Evolutionary conservation across 371 early-diverging fungal species (phyloP).

Genomic region (Mortierella sp.): DNA sequence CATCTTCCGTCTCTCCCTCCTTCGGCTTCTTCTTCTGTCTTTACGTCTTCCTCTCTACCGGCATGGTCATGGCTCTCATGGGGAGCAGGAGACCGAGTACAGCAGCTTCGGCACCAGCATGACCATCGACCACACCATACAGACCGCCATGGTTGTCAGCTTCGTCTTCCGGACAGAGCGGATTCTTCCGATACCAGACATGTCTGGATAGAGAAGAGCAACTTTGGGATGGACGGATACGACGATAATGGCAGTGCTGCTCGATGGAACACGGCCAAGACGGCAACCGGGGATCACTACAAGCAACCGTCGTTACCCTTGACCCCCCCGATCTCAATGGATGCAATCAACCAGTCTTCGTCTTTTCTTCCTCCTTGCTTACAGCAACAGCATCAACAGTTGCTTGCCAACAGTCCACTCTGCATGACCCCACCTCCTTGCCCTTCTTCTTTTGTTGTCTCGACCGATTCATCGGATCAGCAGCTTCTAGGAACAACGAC

Average conservation of each 20-base stretch:
- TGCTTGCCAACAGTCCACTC: not conserved
- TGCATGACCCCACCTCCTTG: not conserved
- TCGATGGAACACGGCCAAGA: not conserved
- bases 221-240: no score
- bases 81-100: not conserved
- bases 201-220: not conserved
- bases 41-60: not conserved
- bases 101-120: not conserved
- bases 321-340: constrained; percentile 23
- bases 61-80: not conserved
- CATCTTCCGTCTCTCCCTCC: not conserved
- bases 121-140: not conserved
- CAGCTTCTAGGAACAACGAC: not conserved
- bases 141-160: not conserved
- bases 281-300: not conserved
- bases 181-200: not conserved
- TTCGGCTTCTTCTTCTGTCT: not conserved
- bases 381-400: not conserved
- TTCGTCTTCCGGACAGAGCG: not conserved
- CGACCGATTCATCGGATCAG: not conserved
- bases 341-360: not conserved
- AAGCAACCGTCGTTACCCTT: constrained; percentile 8
- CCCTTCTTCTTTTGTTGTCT: not conserved
- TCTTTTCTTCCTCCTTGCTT: not conserved
- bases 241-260: not conserved